Percentiles rank a stretch among this genome's conserved stretches.
These are phyloP conservation scores for Penicillium canescens DNA, from an alignment of 495 filamentous ascomycete species.

Conservation along the genomic window DNA sequence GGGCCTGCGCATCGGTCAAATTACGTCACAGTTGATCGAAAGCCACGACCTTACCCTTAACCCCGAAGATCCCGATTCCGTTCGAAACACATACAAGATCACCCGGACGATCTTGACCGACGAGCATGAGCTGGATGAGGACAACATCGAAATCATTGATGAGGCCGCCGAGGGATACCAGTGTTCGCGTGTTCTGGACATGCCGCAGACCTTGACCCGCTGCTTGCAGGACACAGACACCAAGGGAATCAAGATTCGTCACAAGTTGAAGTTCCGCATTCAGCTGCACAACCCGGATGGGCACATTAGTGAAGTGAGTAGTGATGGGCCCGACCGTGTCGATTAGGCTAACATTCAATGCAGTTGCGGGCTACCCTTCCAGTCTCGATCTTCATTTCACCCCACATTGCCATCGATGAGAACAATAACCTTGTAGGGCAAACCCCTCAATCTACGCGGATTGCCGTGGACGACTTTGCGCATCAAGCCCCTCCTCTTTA, in stretches of 20 bases:
- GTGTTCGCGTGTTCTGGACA: slow-evolving; percentile 62
- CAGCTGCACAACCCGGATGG: slow-evolving; percentile 92
- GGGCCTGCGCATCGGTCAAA: slow-evolving; percentile 76
- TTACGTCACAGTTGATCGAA: slow-evolving; percentile 75
- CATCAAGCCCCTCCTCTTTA: slow-evolving; percentile 82
- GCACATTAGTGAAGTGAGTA: slow-evolving; percentile 78
- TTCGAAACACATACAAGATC: slow-evolving; percentile 58
- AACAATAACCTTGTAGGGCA: slow-evolving; percentile 68
- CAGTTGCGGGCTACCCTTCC: slow-evolving; percentile 83
- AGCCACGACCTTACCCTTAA: slow-evolving; percentile 65
- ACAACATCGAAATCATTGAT: slow-evolving; percentile 66
- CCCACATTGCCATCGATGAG: slow-evolving; percentile 80
- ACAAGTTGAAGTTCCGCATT: slow-evolving; percentile 83
- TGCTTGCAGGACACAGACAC: slow-evolving; percentile 87
- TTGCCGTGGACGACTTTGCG: slow-evolving; percentile 38
- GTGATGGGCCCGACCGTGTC: background rate
- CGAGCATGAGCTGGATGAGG: slow-evolving; percentile 58
- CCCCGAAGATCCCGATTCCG: slow-evolving; percentile 48
- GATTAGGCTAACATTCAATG: slow-evolving; percentile 9
- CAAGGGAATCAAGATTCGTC: slow-evolving; percentile 79
- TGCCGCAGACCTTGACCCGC: slow-evolving; percentile 73
- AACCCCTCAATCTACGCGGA: slow-evolving; percentile 38
- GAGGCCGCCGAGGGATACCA: slow-evolving; percentile 79
- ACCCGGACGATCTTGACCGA: slow-evolving; percentile 63
- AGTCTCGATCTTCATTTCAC: slow-evolving; percentile 90